phyloP scores from a whole-genome alignment of 805 yeast species.

The Yamadazyma takamatsuzukensis region DNA sequence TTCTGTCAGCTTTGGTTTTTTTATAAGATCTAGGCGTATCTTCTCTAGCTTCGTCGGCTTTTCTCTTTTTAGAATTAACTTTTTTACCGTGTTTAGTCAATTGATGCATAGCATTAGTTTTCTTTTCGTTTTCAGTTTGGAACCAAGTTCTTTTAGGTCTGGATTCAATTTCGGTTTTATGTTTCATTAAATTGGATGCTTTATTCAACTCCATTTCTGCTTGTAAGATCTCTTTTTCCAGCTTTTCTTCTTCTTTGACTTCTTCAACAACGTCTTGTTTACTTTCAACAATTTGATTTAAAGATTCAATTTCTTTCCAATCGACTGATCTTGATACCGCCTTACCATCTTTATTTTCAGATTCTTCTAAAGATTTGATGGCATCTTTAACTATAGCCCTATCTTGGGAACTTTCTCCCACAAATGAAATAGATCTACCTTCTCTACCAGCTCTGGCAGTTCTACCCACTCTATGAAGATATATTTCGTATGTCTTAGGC shows the following conservation, averaged over 20 bases:
- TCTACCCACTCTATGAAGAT: conserved; percentile 97
- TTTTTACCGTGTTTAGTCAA: conserved; percentile 50
- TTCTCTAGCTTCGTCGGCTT: conserved; percentile 56
- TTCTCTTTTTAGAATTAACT: conserved; percentile 67
- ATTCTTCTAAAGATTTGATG: conserved; percentile 56
- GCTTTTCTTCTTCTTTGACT: conserved; percentile 81
- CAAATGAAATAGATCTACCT: conserved; percentile 90
- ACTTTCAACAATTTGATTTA: conserved; percentile 56
- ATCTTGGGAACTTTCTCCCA: conserved; percentile 86
- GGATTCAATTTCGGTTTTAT: conserved; percentile 75
- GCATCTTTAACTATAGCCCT: conserved; percentile 90
- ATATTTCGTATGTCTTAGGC: conserved; percentile 90
- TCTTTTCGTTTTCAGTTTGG: conserved; percentile 57
- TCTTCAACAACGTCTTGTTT: conserved; percentile 66
- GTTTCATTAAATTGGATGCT: conserved; percentile 80
- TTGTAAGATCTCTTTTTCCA: conserved; percentile 76
- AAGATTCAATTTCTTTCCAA: conserved; percentile 77
- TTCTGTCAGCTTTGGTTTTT: conserved; percentile 75
- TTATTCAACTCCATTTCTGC: conserved; percentile 90
- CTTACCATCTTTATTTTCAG: conserved; percentile 39
- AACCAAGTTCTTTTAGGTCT: conserved; percentile 98
- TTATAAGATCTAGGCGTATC: conserved; percentile 63
- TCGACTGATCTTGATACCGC: conserved; percentile 90
- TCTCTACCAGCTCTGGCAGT: conserved; percentile 99
- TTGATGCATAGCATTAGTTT: conserved; percentile 34